Conservation (phyloP, 1,139 yeast species). For the Blastobotrys aristatus region DNA sequence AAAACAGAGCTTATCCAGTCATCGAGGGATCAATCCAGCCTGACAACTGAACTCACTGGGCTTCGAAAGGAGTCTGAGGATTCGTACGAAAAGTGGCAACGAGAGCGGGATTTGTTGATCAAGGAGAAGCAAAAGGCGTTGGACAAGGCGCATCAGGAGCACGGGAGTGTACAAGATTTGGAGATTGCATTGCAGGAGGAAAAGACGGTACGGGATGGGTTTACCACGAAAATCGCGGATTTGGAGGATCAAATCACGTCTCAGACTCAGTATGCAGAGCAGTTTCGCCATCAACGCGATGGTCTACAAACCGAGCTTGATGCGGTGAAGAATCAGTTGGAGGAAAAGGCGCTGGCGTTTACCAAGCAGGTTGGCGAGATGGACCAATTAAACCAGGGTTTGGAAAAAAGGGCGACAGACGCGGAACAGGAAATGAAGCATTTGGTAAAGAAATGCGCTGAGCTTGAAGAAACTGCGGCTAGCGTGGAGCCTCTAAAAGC, state of each 20-base stretch:
- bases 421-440: slow-evolving; percentile 27
- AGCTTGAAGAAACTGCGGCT: slow-evolving; percentile 3
- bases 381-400: slow-evolving; percentile 31
- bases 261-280: slow-evolving; percentile 28
- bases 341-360: slow-evolving; percentile 19
- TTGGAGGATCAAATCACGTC: slow-evolving; percentile 38
- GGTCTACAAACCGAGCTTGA: slow-evolving; percentile 16
- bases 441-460: slow-evolving; percentile 23
- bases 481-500: slow-evolving; percentile 24
- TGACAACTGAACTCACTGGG: slow-evolving; percentile 47
- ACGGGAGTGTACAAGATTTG: slow-evolving; percentile 40
- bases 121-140: slow-evolving; percentile 22
- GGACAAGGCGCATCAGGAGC: slow-evolving; percentile 36
- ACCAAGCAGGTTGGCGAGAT: slow-evolving; percentile 23
- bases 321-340: slow-evolving; percentile 21
- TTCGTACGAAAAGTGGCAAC: slow-evolving; percentile 41
- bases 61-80: slow-evolving; percentile 45
- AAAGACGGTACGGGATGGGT: slow-evolving; percentile 29
- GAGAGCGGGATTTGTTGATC: slow-evolving; percentile 40
- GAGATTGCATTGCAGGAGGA: slow-evolving; percentile 35
- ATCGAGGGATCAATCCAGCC: slow-evolving; percentile 62
- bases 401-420: slow-evolving; percentile 25
- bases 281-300: slow-evolving; percentile 26
- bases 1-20: slow-evolving; percentile 51
- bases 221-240: slow-evolving; percentile 41